phyloP scores from a whole-genome alignment of 2,329 filamentous ascomycete genomes.

The Dactylonectria estremocensis region DNA sequence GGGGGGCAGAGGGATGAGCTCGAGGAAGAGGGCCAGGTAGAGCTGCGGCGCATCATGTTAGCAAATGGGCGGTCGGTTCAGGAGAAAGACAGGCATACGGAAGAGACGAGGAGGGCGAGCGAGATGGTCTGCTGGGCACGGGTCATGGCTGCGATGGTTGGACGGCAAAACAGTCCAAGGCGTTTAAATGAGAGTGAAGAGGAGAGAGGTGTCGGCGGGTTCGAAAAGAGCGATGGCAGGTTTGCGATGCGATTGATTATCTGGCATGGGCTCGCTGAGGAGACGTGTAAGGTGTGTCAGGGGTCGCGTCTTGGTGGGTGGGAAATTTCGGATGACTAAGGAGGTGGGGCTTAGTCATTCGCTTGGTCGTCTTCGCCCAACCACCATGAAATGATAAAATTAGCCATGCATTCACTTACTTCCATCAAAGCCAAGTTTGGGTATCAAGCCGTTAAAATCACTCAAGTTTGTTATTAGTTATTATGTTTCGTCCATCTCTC shows the following conservation, averaged over 20 bases:
- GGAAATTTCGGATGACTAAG: slow-evolving; percentile 40
- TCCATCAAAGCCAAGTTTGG: too few relatives aligned
- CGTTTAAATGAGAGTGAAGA: slow-evolving; percentile 23
- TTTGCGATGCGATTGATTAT: slow-evolving; percentile 38
- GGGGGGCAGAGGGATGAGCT: slow-evolving; percentile 84
- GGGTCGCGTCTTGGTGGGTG: slow-evolving; percentile 39
- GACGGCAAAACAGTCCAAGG: not conserved
- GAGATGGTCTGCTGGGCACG: slow-evolving; percentile 95
- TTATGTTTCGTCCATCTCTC: too few relatives aligned
- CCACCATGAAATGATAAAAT: not conserved
- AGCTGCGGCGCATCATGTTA: slow-evolving; percentile 73
- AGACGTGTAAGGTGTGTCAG: slow-evolving; percentile 49
- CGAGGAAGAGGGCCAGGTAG: slow-evolving; percentile 89
- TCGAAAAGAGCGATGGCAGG: slow-evolving; percentile 5
- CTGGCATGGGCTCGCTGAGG: slow-evolving; percentile 40
- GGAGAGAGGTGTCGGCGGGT: slow-evolving; percentile 13
- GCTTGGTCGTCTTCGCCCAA: not conserved
- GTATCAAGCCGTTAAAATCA: too few relatives aligned
- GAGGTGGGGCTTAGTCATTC: slow-evolving; percentile 9
- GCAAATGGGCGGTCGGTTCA: slow-evolving; percentile 14
- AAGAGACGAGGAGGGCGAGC: slow-evolving; percentile 87
- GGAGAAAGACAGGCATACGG: slow-evolving; percentile 69
- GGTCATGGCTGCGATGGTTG: slow-evolving; percentile 77
- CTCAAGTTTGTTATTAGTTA: too few relatives aligned
- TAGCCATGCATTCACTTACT: too few relatives aligned